A percentile compares a stretch with the other conserved stretches of the same genome.
phyloP scores from a whole-genome alignment of 257 asterid genomes.

The Jaltomata sinuosa region DNA sequence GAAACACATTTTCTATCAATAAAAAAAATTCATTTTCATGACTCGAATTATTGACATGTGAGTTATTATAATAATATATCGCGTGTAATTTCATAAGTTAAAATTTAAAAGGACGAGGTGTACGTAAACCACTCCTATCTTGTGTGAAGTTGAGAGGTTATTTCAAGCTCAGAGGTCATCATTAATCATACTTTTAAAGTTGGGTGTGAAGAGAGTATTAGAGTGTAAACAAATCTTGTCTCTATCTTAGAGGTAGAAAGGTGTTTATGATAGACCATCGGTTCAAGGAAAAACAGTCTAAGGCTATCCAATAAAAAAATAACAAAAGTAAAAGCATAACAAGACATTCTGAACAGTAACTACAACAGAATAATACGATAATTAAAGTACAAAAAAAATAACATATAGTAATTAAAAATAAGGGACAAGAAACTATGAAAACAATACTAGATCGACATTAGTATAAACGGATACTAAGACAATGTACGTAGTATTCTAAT shows the following conservation, averaged over 20 bases:
- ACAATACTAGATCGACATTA: too few species aligned
- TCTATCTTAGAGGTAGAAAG: too few species aligned
- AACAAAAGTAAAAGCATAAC: too few species aligned
- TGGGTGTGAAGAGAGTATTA: too few species aligned
- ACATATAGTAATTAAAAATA: not conserved
- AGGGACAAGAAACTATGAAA: not conserved
- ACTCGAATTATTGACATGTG: not conserved
- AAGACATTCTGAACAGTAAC: too few species aligned
- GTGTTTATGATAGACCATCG: too few species aligned
- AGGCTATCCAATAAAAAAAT: too few species aligned
- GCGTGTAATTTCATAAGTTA: too few species aligned
- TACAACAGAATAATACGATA: not conserved
- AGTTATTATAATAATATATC: not conserved
- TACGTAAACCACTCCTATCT: not conserved
- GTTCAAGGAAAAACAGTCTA: too few species aligned
- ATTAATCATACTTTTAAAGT: not conserved
- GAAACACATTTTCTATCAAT: not conserved
- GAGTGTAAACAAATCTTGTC: too few species aligned
- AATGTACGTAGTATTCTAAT: too few species aligned
- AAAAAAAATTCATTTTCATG: too few species aligned
- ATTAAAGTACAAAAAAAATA: not conserved
- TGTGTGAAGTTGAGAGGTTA: accelerated
- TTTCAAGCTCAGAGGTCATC: not conserved
- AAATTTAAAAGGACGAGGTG: not conserved
- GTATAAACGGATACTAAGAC: not conserved